Conservation (phyloP, 1,139 yeast species). For the Protomyces macrosporus region DNA sequence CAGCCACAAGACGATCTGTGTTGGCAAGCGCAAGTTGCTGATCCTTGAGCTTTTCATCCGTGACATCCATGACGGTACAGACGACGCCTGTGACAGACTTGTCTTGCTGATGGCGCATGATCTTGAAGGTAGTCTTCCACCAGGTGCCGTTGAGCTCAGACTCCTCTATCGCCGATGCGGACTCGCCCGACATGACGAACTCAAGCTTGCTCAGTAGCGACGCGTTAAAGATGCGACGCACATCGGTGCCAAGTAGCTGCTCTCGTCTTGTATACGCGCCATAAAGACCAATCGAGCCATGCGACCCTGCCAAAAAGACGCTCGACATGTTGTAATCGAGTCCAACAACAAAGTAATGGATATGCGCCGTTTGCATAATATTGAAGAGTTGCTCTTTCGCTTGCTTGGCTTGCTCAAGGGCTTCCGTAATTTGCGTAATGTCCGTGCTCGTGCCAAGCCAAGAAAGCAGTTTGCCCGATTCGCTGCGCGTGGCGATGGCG, state of each 20-base stretch:
- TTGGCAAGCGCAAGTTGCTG: conserved; percentile 69
- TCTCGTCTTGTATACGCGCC: not conserved
- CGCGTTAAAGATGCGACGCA: conserved; percentile 5
- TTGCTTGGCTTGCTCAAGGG: conserved; percentile 11
- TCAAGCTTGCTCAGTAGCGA: not conserved
- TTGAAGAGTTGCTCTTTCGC: conserved; percentile 24
- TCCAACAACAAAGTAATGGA: conserved; percentile 17
- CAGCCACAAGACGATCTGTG: conserved; percentile 56
- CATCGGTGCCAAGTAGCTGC: conserved; percentile 6
- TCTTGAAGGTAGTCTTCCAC: conserved; percentile 31
- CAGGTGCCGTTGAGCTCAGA: conserved; percentile 37
- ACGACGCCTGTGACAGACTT: conserved; percentile 26
- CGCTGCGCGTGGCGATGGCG: conserved; percentile 15
- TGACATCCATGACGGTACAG: conserved; percentile 38
- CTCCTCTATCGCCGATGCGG: conserved; percentile 18
- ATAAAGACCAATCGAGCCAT: conserved; percentile 4
- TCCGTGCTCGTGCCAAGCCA: conserved; percentile 20
- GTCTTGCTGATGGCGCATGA: conserved; percentile 33
- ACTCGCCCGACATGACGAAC: conserved; percentile 22
- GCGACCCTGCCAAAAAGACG: conserved; percentile 14
- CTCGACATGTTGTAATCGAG: conserved; percentile 12
- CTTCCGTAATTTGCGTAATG: conserved; percentile 24
- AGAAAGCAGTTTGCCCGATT: not conserved
- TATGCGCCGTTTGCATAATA: conserved; percentile 24
- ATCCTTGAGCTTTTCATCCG: conserved; percentile 45